These are phyloP conservation scores for Alternaria atra DNA, from an alignment of 2,329 filamentous ascomycete species.

Conservation along the genomic window DNA sequence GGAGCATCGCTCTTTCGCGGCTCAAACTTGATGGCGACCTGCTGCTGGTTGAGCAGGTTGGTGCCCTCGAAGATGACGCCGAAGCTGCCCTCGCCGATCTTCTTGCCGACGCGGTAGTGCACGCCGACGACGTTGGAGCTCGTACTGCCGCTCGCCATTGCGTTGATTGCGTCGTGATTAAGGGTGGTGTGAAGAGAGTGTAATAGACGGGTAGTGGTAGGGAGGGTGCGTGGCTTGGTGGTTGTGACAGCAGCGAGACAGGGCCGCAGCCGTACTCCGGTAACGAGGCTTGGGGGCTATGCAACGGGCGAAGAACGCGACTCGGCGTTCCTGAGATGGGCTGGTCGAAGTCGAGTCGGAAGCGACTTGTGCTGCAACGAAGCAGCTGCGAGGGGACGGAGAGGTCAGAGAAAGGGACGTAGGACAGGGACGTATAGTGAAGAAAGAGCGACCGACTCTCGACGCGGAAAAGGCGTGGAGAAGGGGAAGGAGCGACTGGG, in stretches of 20 bases:
- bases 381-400: slow-evolving; percentile 29
- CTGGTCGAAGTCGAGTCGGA: slow-evolving; percentile 16
- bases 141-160: slow-evolving; percentile 87
- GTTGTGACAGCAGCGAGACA: slow-evolving; percentile 25
- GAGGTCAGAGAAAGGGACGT: slow-evolving; percentile 35
- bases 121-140: slow-evolving; percentile 98
- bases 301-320: slow-evolving; percentile 27
- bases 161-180: slow-evolving; percentile 18
- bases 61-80: slow-evolving; percentile 99
- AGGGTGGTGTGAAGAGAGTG: slow-evolving; percentile 14
- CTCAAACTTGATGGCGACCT: slow-evolving; percentile 99
- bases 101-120: slow-evolving; percentile 98
- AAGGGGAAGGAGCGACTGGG: slow-evolving; percentile 31
- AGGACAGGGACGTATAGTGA: slow-evolving; percentile 21
- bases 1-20: slow-evolving; percentile 98
- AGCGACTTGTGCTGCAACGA: slow-evolving; percentile 30
- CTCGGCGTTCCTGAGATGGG: slow-evolving; percentile 19
- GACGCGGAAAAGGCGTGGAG: slow-evolving; percentile 36
- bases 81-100: slow-evolving; percentile 98
- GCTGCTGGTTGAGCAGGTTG: slow-evolving; percentile 98
- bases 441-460: slow-evolving; percentile 38
- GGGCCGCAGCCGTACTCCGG: slow-evolving; percentile 37
- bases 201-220: slow-evolving; percentile 16
- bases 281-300: slow-evolving; percentile 18
- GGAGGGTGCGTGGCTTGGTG: slow-evolving; percentile 10